Percentiles rank a stretch among this genome's conserved stretches.
phyloP scores from a whole-genome alignment of 2,329 filamentous ascomycete genomes.

The Aureobasidium sp. region DNA sequence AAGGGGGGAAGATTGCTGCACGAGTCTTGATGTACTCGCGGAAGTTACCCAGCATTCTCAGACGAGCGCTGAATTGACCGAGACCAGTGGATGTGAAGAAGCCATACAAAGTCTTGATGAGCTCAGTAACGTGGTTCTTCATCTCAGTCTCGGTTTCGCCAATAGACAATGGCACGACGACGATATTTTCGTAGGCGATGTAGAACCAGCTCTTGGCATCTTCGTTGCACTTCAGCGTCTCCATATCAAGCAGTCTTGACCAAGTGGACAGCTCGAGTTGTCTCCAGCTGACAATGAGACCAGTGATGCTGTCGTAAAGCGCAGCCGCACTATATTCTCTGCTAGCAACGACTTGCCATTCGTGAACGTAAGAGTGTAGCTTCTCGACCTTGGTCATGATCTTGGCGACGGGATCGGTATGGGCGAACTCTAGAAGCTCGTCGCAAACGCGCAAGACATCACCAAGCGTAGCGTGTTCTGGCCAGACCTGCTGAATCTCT shows the following conservation, averaged over 20 bases:
- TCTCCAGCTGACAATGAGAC: constrained; percentile 78
- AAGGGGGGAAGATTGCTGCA: constrained; percentile 38
- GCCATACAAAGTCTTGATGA: constrained; percentile 66
- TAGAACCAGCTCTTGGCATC: constrained; percentile 94
- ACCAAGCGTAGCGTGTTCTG: constrained; percentile 66
- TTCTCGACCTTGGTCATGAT: constrained; percentile 82
- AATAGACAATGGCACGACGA: constrained; percentile 64
- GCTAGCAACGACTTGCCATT: constrained; percentile 93
- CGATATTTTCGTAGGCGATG: constrained; percentile 80
- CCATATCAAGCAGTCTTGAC: constrained; percentile 79
- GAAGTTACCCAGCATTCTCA: constrained; percentile 57
- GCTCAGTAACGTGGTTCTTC: constrained; percentile 18
- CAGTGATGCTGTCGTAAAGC: constrained; percentile 69
- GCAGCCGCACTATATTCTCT: constrained; percentile 60
- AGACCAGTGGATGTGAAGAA: constrained; percentile 74
- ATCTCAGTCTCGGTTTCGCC: not conserved
- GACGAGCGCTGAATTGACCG: constrained; percentile 65
- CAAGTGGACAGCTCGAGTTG: constrained; percentile 86
- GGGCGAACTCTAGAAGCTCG: constrained; percentile 63
- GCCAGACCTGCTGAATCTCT: constrained; percentile 55
- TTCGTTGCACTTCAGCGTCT: constrained; percentile 63
- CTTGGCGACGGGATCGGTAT: constrained; percentile 77
- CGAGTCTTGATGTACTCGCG: constrained; percentile 57
- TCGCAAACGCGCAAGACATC: constrained; percentile 71
- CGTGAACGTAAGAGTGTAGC: constrained; percentile 73